These are phyloP conservation scores for Wickerhamiella australiensis DNA, from an alignment of 805 yeast genomes.

Conservation along the genomic window DNA sequence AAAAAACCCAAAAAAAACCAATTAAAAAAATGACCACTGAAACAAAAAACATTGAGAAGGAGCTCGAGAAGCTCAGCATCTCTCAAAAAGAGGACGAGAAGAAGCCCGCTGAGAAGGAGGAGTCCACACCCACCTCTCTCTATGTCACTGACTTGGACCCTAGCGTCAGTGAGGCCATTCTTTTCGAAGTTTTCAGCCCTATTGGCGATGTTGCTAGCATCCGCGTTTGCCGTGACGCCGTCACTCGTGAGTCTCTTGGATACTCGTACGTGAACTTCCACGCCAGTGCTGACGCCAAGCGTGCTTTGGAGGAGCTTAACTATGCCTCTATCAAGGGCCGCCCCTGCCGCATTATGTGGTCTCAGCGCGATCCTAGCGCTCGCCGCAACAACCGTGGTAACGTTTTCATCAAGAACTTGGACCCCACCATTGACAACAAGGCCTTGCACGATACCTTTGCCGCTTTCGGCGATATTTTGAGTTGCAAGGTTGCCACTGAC, in stretches of 20 bases:
- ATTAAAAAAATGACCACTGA: constrained; percentile 18
- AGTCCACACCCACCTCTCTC: constrained; percentile 48
- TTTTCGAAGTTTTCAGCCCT: constrained; percentile 88
- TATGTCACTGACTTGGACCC: constrained; percentile 97
- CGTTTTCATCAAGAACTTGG: constrained; percentile 95
- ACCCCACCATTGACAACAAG: constrained; percentile 97
- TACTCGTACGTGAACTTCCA: constrained; percentile 97
- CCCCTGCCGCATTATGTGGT: constrained; percentile 99
- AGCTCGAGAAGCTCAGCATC: constrained; percentile 27
- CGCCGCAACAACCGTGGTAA: constrained; percentile 95
- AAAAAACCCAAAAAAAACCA: constrained; percentile 1
- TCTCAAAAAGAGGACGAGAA: constrained; percentile 21
- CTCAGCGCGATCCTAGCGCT: constrained; percentile 94
- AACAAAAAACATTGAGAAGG: constrained; percentile 29
- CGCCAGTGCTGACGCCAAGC: constrained; percentile 78
- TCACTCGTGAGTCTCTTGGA: constrained; percentile 92
- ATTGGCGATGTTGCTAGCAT: constrained; percentile 92
- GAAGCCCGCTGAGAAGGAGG: constrained; percentile 26
- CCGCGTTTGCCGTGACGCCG: constrained; percentile 98
- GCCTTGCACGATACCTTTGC: constrained; percentile 96
- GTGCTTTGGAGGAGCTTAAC: constrained; percentile 91
- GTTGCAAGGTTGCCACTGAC: constrained; percentile 95
- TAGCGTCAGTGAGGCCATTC: constrained; percentile 81
- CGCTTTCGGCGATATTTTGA: constrained; percentile 88
- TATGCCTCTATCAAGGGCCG: constrained; percentile 87